Percentiles rank a stretch among this genome's conserved stretches.
These are phyloP conservation scores for Antitrichia curtipendula DNA, from an alignment of 225 moss, liverwort and hornwort genomes.

Conservation along the genomic window DNA sequence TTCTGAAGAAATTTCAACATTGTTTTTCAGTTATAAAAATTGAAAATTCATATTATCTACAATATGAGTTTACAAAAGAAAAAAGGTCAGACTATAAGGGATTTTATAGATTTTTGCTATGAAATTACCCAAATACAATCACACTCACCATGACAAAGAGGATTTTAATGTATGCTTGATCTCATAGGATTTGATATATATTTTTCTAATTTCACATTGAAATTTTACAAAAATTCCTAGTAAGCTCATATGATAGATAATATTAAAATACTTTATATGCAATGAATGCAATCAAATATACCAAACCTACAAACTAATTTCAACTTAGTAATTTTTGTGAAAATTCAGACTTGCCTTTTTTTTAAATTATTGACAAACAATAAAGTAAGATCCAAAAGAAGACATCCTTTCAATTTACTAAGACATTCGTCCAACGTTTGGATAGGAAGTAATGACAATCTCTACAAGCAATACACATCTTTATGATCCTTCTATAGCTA, in stretches of 20 bases:
- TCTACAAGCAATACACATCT: not conserved
- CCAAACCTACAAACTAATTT: not conserved
- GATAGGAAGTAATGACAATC: not conserved
- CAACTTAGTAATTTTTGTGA: too few species aligned
- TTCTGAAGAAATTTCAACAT: not conserved
- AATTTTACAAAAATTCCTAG: not conserved
- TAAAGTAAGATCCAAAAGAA: too few species aligned
- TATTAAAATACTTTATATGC: not conserved
- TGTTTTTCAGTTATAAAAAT: not conserved
- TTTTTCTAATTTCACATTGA: not conserved
- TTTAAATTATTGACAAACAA: too few species aligned
- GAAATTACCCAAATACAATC: not conserved
- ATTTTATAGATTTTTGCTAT: not conserved
- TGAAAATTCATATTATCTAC: not conserved
- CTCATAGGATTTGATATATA: not conserved
- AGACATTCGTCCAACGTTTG: not conserved
- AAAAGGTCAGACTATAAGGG: not conserved
- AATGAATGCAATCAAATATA: not conserved
- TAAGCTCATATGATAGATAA: not conserved
- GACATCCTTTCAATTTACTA: not conserved
- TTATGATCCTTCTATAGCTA: not conserved
- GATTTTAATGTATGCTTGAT: not conserved
- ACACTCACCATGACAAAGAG: not conserved
- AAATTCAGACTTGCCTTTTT: not conserved
- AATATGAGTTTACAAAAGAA: fast-evolving